A percentile compares a stretch with the other conserved stretches of the same genome.
Conservation (phyloP, 371 early-diverging fungal species). For the Mucor circinelloides region DNA sequence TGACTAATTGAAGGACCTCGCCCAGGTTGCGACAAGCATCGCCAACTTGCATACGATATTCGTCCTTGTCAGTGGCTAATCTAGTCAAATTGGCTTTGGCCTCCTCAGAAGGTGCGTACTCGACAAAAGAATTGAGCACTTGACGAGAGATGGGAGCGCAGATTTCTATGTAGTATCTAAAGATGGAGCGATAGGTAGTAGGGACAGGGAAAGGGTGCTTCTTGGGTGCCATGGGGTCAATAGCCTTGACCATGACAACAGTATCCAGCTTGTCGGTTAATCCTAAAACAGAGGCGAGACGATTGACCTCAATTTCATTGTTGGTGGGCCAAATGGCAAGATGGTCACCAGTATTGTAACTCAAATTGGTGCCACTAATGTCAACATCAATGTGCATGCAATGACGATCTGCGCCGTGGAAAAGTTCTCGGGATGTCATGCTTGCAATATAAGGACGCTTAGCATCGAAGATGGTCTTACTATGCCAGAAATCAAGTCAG, state of each 20-base stretch:
- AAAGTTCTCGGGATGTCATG: slow-evolving; percentile 70
- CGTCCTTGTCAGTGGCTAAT: slow-evolving; percentile 75
- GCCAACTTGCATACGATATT: slow-evolving; percentile 63
- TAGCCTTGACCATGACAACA: slow-evolving; percentile 61
- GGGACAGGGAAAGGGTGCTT: slow-evolving; percentile 87
- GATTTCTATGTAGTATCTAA: slow-evolving; percentile 93
- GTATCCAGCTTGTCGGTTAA: slow-evolving; percentile 68
- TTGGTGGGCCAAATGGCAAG: slow-evolving; percentile 92
- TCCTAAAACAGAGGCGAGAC: slow-evolving; percentile 67
- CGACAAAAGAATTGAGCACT: slow-evolving; percentile 56
- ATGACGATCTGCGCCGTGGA: slow-evolving; percentile 69
- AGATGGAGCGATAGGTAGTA: slow-evolving; percentile 81
- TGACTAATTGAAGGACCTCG: slow-evolving; percentile 57
- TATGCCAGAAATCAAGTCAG: slow-evolving; percentile 12
- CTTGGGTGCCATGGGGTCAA: slow-evolving; percentile 72
- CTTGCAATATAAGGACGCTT: slow-evolving; percentile 82
- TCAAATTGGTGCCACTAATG: slow-evolving; percentile 75
- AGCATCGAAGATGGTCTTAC: slow-evolving; percentile 64
- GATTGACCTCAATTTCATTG: slow-evolving; percentile 72
- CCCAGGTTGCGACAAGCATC: slow-evolving; percentile 71
- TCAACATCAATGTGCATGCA: slow-evolving; percentile 95
- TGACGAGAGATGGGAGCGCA: slow-evolving; percentile 69
- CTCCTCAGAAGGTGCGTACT: slow-evolving; percentile 64
- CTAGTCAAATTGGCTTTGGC: slow-evolving; percentile 54
- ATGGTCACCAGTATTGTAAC: slow-evolving; percentile 94